These are phyloP conservation scores for Monilinia fructigena DNA, from an alignment of 2,329 filamentous ascomycete species.

Conservation along the genomic window DNA sequence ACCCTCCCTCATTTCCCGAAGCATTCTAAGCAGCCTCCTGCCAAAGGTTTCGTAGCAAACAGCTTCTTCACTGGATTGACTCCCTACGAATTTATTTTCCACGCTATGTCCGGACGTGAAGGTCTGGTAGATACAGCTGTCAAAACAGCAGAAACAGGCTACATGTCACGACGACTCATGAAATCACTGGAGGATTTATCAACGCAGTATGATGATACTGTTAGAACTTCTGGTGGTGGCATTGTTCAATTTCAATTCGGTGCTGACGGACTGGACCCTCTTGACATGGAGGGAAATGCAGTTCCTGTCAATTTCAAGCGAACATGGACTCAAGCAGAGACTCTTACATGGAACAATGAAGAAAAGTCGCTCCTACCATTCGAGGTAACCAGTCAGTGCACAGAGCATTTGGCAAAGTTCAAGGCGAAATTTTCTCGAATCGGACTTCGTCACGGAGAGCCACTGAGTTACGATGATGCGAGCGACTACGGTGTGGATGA, in stretches of 20 bases:
- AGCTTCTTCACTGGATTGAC: constrained; percentile 93
- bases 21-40: constrained; percentile 84
- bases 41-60: constrained; percentile 95
- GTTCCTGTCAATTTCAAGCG: constrained; percentile 90
- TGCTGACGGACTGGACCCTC: constrained; percentile 90
- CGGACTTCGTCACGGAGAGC: constrained; percentile 59
- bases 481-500: constrained; percentile 71
- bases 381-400: constrained; percentile 69
- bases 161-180: constrained; percentile 98
- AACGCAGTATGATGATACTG: constrained; percentile 89
- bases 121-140: constrained; percentile 98
- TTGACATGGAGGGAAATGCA: constrained; percentile 95
- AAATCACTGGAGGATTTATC: constrained; percentile 96
- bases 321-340: constrained; percentile 79
- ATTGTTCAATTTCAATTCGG: constrained; percentile 98
- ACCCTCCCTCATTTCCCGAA: constrained; percentile 95
- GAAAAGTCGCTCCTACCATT: constrained; percentile 71
- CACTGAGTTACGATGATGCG: constrained; percentile 67
- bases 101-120: constrained; percentile 97
- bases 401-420: constrained; percentile 65
- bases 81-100: constrained; percentile 93
- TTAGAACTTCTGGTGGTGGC: constrained; percentile 81
- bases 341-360: constrained; percentile 74
- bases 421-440: constrained; percentile 62
- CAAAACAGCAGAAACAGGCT: constrained; percentile 97